These are phyloP conservation scores for Houttuynia cordata DNA, from an alignment of 164 flowering plant genomes.

Conservation along the genomic window DNA sequence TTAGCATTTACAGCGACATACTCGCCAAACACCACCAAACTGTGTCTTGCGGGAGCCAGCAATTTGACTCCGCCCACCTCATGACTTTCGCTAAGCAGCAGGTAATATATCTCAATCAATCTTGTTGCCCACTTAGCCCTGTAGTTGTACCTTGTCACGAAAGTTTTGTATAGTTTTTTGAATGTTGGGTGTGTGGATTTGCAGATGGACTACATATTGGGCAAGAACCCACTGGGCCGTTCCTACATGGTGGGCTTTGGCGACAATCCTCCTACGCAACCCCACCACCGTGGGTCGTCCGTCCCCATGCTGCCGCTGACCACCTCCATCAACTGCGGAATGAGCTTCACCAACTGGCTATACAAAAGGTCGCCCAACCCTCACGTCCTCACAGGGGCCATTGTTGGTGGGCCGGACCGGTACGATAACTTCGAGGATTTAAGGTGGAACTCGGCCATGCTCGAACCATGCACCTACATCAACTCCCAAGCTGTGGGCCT, in stretches of 20 bases:
- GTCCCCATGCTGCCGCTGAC: slow-evolving; percentile 23
- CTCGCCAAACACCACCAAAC: slow-evolving; percentile 37
- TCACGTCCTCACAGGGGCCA: slow-evolving; percentile 85
- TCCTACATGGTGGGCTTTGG: slow-evolving; percentile 97
- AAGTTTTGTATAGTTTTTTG: too few relatives aligned
- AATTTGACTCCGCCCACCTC: slow-evolving; percentile 35
- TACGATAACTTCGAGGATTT: slow-evolving; percentile 52
- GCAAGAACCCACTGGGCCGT: slow-evolving; percentile 51
- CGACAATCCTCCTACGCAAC: slow-evolving; percentile 46
- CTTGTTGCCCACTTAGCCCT: too few relatives aligned
- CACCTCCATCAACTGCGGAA: slow-evolving; percentile 32
- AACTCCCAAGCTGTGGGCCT: slow-evolving; percentile 46
- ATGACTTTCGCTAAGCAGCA: slow-evolving; percentile 60
- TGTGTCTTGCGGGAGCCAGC: slow-evolving; percentile 40
- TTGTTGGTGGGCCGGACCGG: slow-evolving; percentile 81
- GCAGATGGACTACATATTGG: slow-evolving; percentile 86
- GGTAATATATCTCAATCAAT: too few relatives aligned
- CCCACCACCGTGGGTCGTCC: slow-evolving; percentile 90
- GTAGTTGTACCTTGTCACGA: too few relatives aligned
- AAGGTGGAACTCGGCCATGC: slow-evolving; percentile 36
- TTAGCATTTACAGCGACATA: slow-evolving; percentile 50
- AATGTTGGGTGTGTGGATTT: too few relatives aligned
- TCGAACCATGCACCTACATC: slow-evolving; percentile 70
- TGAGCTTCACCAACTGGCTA: slow-evolving; percentile 56
- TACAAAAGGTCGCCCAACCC: slow-evolving; percentile 37